Evolutionary conservation across 768 basidiomycete genomes (phyloP), one percentile per base, ranked within the genome.

Genomic region (Kwoniella mangroviensis): DNA sequence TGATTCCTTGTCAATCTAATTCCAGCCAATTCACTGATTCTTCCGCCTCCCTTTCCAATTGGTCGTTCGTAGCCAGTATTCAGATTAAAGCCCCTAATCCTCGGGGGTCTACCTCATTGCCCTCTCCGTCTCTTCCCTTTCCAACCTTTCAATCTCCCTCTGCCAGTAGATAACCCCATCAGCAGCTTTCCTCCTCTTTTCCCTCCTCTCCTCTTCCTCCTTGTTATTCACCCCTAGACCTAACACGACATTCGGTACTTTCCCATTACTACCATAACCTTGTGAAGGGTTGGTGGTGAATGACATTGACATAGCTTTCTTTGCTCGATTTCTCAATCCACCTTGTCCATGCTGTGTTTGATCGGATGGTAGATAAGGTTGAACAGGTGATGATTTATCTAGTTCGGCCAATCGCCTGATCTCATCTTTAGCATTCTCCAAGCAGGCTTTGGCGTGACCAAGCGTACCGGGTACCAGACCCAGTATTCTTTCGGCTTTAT

Each of bases 101-200:
- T 34, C 34, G 1, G 6, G 1, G 6, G 1, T 34, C 34, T 34
- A 34, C 43, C 60, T 49, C 42, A 42, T 62, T n/a, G 2, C 41
- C 58, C 51, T 68, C 49, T 58, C 67, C 21, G 0, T 55, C 65
- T 76, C 73, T 58, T 61, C 71, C 9, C 59, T 58, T 43, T 75
- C 72, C 53, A 81, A 56, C 57, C 73, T 75, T 21, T 43, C 67
- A 34, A 81, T 76, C 63, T 79, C 74, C 62, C 71, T 77, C 61
- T 81, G 79, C 79, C 79, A 81, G 63, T 81, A 74, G 4, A 81
- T 22, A 2, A 81, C 69, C 41, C 77, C 79, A 67, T 80, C 78
- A 10, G 71, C 72, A 11, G 77, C 82, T 52, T 74, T 65, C 19
- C 79, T 62, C 61, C 79, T 73, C 41, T 73, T 72, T 67, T 81